A percentile compares a stretch with the other conserved stretches of the same genome.
phyloP scores from a whole-genome alignment of 176 grass and related monocot genomes.

The Saccharum officinarum region DNA sequence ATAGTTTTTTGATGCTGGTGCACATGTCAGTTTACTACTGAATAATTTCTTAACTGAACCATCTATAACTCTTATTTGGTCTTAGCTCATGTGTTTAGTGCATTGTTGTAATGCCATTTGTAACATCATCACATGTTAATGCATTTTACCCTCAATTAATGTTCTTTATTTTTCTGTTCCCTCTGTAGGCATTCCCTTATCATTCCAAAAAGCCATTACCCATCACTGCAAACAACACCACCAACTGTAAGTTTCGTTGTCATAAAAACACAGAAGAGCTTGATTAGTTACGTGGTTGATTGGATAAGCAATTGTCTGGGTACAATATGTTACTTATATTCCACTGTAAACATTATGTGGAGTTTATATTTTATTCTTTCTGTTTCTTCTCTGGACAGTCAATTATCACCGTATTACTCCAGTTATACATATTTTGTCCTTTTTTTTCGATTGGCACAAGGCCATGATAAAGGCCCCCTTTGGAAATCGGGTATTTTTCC shows the following conservation, averaged over 20 bases:
- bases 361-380: neutral
- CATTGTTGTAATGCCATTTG: neutral
- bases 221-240: conserved; percentile 67
- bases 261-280: neutral
- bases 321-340: neutral
- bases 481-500: neutral
- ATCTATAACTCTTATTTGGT: neutral
- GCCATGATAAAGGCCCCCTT: neutral
- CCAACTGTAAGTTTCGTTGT: conserved; percentile 58
- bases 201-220: conserved; percentile 83
- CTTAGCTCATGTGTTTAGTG: conserved; percentile 1
- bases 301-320: neutral
- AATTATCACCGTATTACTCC: neutral
- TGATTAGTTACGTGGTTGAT: conserved; percentile 11
- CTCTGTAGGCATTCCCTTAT: conserved; percentile 66
- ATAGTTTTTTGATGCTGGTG: neutral
- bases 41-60: neutral
- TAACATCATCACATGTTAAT: neutral
- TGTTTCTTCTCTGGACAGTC: neutral
- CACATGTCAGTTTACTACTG: neutral
- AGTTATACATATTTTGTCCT: neutral
- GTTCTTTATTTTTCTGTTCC: neutral
- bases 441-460: neutral
- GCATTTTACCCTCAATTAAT: conserved; percentile 9
- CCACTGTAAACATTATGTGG: neutral